Conservation (phyloP, 2,329 filamentous ascomycete genomes). For the Phyllosticta paracitricarpa region DNA sequence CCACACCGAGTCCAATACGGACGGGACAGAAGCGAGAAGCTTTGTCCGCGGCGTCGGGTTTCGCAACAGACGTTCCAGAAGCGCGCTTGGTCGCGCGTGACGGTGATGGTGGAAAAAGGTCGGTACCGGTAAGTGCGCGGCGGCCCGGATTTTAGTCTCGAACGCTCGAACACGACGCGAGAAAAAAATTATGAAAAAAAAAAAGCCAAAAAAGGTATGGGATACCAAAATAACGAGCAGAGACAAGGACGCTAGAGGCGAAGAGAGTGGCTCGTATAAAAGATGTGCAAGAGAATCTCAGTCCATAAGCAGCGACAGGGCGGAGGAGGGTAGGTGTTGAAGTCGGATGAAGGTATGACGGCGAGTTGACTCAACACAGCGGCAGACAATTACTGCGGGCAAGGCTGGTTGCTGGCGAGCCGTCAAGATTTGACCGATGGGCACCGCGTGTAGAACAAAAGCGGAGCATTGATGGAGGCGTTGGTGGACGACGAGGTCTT, state of each 20-base stretch:
- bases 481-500: neutral
- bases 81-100: neutral
- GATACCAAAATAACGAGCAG: slow-evolving; percentile 26
- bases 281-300: neutral
- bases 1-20: neutral
- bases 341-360: neutral
- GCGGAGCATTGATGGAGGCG: slow-evolving; percentile 7
- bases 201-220: neutral
- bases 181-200: slow-evolving; percentile 1
- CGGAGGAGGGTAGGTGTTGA: neutral
- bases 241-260: slow-evolving; percentile 28
- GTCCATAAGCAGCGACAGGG: neutral
- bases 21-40: neutral
- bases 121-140: slow-evolving; percentile 3
- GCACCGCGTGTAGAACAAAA: neutral
- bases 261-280: slow-evolving; percentile 16
- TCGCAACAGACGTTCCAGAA: neutral
- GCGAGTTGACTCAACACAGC: neutral
- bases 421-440: neutral
- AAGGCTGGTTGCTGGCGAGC: neutral
- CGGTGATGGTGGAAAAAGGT: slow-evolving; percentile 4
- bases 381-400: neutral
- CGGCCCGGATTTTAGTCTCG: neutral
- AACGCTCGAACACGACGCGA: neutral
- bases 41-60: neutral